These are phyloP conservation scores for Psidium friedrichsthalianum DNA, from an alignment of 345 rosid genomes.

Conservation along the genomic window DNA sequence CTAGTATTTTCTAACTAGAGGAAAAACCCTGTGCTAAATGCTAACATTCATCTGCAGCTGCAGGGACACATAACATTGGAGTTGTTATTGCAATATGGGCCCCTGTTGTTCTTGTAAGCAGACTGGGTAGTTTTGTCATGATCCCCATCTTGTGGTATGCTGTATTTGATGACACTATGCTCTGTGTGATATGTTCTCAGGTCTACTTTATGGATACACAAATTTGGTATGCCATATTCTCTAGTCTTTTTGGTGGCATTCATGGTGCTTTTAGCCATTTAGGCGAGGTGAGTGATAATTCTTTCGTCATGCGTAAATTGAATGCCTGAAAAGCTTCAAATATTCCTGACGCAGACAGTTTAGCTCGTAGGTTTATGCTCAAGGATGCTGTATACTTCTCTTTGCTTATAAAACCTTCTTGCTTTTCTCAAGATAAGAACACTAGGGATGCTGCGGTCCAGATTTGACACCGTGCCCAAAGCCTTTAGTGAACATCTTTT, in stretches of 20 bases:
- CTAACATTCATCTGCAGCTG: slow-evolving; percentile 19
- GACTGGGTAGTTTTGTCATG: neutral
- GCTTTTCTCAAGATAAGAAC: slow-evolving; percentile 63
- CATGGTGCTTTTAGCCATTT: slow-evolving; percentile 93
- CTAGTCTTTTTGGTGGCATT: slow-evolving; percentile 92
- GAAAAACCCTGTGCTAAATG: slow-evolving; percentile 5
- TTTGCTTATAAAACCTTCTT: neutral
- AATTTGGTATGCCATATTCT: slow-evolving; percentile 97
- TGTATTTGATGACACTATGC: neutral
- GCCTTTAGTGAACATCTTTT: slow-evolving; percentile 58
- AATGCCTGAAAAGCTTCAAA: neutral
- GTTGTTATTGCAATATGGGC: slow-evolving; percentile 91
- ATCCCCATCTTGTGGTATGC: fast-evolving
- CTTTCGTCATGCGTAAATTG: neutral
- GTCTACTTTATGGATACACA: slow-evolving; percentile 94
- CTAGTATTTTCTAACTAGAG: neutral
- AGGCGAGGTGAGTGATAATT: slow-evolving; percentile 71
- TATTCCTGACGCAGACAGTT: neutral
- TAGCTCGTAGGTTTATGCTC: neutral
- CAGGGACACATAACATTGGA: slow-evolving; percentile 70
- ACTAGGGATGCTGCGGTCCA: slow-evolving; percentile 89
- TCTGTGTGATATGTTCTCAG: slow-evolving; percentile 13
- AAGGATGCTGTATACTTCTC: neutral
- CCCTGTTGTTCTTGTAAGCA: slow-evolving; percentile 78
- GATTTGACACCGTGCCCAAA: slow-evolving; percentile 63